Conservation (phyloP, 805 yeast species). For the Scheffersomyces amazonensis region DNA sequence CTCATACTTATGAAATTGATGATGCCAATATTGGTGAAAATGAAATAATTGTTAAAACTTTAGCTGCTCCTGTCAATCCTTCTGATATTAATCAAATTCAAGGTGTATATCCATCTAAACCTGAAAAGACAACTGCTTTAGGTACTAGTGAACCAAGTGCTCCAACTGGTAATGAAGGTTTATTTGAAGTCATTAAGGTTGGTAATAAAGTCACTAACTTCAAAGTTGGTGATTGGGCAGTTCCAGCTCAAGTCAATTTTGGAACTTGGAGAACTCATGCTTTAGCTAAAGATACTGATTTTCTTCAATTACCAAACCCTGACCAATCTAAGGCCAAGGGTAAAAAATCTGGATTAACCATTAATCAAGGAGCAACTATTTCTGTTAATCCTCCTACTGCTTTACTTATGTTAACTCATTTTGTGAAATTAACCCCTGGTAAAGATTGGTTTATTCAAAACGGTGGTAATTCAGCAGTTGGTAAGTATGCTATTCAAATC, state of each 20-base stretch:
- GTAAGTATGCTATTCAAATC: conserved; percentile 85
- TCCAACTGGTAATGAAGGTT: conserved; percentile 93
- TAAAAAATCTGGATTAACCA: conserved; percentile 25
- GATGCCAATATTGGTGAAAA: conserved; percentile 39
- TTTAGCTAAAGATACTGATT: conserved; percentile 46
- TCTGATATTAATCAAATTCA: conserved; percentile 46
- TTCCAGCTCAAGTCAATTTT: conserved; percentile 71
- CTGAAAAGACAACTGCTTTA: conserved; percentile 49
- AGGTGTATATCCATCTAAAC: conserved; percentile 46
- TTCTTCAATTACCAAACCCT: conserved; percentile 57
- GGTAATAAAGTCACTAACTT: conserved; percentile 54
- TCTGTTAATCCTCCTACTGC: conserved; percentile 94
- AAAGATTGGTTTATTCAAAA: conserved; percentile 91
- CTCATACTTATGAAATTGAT: conserved; percentile 51
- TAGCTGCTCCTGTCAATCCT: conserved; percentile 43
- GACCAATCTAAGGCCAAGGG: conserved; percentile 42
- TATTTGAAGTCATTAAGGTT: conserved; percentile 73
- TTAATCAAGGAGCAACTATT: conserved; percentile 79
- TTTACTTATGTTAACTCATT: conserved; percentile 77
- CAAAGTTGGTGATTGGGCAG: conserved; percentile 78
- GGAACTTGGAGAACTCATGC: conserved; percentile 90
- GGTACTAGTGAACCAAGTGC: conserved; percentile 64
- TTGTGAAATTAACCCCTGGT: conserved; percentile 56
- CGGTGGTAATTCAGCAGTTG: conserved; percentile 96
- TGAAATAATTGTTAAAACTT: conserved; percentile 30